These are phyloP conservation scores for Ogataea salicorniae DNA, from an alignment of 805 yeast genomes.

Conservation along the genomic window DNA sequence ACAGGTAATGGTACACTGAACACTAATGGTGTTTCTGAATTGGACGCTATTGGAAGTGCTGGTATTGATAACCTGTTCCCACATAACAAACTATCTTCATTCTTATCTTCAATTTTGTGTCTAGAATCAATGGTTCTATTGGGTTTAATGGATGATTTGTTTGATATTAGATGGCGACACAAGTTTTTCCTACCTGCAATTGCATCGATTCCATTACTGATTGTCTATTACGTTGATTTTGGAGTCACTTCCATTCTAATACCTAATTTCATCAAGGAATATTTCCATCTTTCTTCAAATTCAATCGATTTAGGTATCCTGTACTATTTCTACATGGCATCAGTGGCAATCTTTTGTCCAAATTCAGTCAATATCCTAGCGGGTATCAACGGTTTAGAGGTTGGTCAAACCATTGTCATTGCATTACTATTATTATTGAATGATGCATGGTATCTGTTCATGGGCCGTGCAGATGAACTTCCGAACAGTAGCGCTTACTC, in stretches of 20 bases:
- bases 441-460: constrained; percentile 60
- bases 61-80: constrained; percentile 46
- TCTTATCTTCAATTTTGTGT: constrained; percentile 77
- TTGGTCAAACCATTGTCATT: constrained; percentile 84
- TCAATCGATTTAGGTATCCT: constrained; percentile 70
- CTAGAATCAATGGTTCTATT: constrained; percentile 77
- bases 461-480: constrained; percentile 5
- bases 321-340: constrained; percentile 86
- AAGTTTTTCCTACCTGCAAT: constrained; percentile 93
- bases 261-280: constrained; percentile 58
- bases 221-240: constrained; percentile 90
- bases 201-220: constrained; percentile 84
- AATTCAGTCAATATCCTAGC: constrained; percentile 94
- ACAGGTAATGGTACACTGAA: background rate
- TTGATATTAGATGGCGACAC: constrained; percentile 96
- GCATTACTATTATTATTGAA: constrained; percentile 67
- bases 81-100: constrained; percentile 78
- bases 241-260: constrained; percentile 84
- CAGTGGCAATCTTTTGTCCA: constrained; percentile 90
- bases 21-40: background rate
- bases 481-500: constrained; percentile 39
- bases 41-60: background rate
- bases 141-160: constrained; percentile 91
- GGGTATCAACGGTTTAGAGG: constrained; percentile 95
- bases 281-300: constrained; percentile 32